Conservation (phyloP, 441 rosid genomes). For the Arabidopsis lyrata region DNA sequence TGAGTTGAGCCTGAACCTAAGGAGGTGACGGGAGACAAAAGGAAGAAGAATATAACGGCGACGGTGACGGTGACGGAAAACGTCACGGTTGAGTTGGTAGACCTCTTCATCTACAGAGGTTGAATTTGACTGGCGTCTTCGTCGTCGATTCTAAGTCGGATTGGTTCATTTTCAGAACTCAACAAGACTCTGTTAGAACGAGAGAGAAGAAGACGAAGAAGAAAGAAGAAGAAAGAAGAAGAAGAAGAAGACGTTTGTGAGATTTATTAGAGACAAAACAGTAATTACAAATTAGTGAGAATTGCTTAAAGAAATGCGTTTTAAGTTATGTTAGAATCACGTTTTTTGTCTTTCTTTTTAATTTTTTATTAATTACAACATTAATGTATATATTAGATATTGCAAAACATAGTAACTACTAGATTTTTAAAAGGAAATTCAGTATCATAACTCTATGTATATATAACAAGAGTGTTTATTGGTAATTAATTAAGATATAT, state of each 20-base stretch:
- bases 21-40: conserved; percentile 46
- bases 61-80: conserved; percentile 43
- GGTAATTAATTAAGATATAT: not conserved
- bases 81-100: conserved; percentile 34
- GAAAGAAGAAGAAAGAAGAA: conserved; percentile 19
- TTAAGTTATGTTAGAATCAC: conserved; percentile 26
- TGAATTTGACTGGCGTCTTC: conserved; percentile 45
- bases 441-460: not conserved
- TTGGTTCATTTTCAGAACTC: conserved; percentile 48
- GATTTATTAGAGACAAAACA: conserved; percentile 32
- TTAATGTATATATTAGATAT: not conserved
- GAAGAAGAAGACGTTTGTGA: conserved; percentile 16
- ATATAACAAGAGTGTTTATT: conserved; percentile 5
- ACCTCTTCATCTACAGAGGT: conserved; percentile 56
- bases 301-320: conserved; percentile 20
- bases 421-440: not conserved
- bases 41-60: conserved; percentile 34
- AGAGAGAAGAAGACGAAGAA: not conserved
- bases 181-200: not conserved
- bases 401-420: not conserved
- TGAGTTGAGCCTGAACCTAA: conserved; percentile 79
- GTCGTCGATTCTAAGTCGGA: conserved; percentile 28
- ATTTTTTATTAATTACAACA: not conserved
- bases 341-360: conserved; percentile 30
- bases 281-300: conserved; percentile 30